Percentiles rank a stretch among this genome's conserved stretches.
These are phyloP conservation scores for Micromonas pusilla DNA, from an alignment of 139 green algal genomes.

Conservation along the genomic window DNA sequence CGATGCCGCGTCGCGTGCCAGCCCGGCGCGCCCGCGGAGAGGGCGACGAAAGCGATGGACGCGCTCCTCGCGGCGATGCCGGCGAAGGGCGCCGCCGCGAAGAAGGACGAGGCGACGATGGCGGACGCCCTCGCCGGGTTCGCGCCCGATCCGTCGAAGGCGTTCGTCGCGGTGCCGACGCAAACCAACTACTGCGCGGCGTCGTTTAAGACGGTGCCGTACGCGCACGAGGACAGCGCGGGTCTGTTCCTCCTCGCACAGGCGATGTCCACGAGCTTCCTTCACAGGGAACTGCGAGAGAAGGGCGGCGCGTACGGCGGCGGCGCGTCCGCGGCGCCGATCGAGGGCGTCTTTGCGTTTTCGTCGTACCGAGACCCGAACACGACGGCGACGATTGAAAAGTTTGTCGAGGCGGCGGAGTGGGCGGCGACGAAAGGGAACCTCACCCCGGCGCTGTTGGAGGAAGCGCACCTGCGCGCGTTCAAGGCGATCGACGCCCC, in stretches of 20 bases:
- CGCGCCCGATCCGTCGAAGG: background rate
- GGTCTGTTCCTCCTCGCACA: conserved; percentile 27
- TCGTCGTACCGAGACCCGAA: conserved; percentile 34
- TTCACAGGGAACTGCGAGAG: conserved; percentile 35
- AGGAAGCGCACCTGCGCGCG: conserved; percentile 30
- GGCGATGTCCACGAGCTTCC: conserved; percentile 25
- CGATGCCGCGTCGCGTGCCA: conserved; percentile 22
- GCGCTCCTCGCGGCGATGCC: background rate
- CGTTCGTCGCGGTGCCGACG: conserved; percentile 8
- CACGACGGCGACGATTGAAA: conserved; percentile 23
- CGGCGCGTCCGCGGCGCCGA: conserved; percentile 5
- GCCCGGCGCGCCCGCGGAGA: background rate
- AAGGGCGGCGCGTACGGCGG: conserved; percentile 37
- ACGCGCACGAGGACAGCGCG: conserved; percentile 24
- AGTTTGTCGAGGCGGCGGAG: conserved; percentile 9
- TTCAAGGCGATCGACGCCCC: conserved; percentile 33
- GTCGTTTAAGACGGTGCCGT: conserved; percentile 14
- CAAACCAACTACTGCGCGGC: conserved; percentile 33
- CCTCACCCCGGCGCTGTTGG: conserved; percentile 8
- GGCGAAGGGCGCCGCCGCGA: background rate
- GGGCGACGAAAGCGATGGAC: background rate
- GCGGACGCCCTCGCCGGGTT: conserved; percentile 10
- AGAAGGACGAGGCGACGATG: background rate
- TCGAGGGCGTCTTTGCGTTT: conserved; percentile 20
- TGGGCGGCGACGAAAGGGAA: conserved; percentile 20